Base-by-base conservation (phyloP, 2,329 filamentous ascomycete genomes). In the Arthrobotrys musiformis region DNA sequence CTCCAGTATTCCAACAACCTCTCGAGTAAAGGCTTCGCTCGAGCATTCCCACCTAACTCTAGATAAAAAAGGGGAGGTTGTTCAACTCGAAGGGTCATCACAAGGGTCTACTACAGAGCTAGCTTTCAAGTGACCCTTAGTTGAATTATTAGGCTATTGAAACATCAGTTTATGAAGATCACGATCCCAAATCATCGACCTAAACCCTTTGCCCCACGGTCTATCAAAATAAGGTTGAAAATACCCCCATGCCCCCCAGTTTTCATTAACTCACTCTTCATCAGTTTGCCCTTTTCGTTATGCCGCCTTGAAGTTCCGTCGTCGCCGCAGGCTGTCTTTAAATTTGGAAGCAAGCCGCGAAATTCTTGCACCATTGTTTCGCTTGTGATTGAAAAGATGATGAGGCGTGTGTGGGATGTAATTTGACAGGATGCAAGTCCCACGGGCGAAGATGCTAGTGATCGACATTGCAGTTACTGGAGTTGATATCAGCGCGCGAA, bases 401-500 rank as follows among this genome's bases (percentile, higher is more conserved):
- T 58, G 33, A 42, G 69, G 61, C 50, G 50, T 50, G 64, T 19
- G 54, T 42, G 26, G 22, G 24, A 37, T 37, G 54, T 67, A 66
- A 73, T 73, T 73, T 67, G 69, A 73, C 69, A 50, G 69, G 40
- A 48, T 52, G 37, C 40, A 17, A 40, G n/a, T 66, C 64, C 64
- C 72, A 66, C 46, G 60, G 54, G 15, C 52, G 48, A 62, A 64
- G 44, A 19, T 58, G 11, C 52, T n/a, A 61, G 50, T 3, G 73
- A 77, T 77, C 73, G 58, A 48, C 73, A 77, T 77, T 77, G 60
- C 66, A 62, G 15, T 69, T 76, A 63, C 72, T 52, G 6, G 9
- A 70, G 64, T 69, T 24, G 50, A 70, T 26, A 15, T 17, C 30
- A 46, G 58, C 58, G 64, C 64, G 54, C 62, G 62, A 67, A 75